Base-by-base conservation (phyloP, 2,329 filamentous ascomycete species). In the Diaporthe velutina region DNA sequence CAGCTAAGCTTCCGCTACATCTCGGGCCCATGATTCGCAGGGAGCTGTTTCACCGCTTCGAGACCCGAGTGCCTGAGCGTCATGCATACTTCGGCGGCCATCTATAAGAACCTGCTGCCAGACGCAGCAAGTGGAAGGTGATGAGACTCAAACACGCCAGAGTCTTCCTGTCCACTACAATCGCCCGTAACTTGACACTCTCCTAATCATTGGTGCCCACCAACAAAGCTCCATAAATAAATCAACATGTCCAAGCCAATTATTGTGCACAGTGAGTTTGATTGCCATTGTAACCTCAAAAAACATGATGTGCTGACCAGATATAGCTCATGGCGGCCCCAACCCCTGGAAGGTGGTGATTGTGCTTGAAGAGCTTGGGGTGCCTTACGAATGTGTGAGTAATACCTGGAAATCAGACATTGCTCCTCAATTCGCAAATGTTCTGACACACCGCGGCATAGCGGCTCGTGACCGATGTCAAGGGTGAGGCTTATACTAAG, bases 281-380 rank as follows among this genome's bases (percentile, higher is more conserved):
- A 48, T n/a, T 13, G 5, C 28, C 7, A 9, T 22, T 9, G 28
- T 12, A 0, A 12, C 0, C 8, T 52, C 10, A 3, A 3, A n/a
- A 22, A 52, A 33, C 8, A 28, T 19, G 30, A 19, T 25, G 13
- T 48, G 19, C 61, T 67, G 45, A 67, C 30, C 8, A 25, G n/a
- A 38, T 22, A 30, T 33, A 54, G 52, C 8, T 25, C 61, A 67
- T 8, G 15, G 25, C 7, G 61, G 80, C 6, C 79, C 81, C 22
- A 83, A 83, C 78, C 81, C 81, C 2, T 78, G 76, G 70, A 83
- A 83, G 75, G 79, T 83, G 6, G 70, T 74, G 71, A 81, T 83
- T n/a, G 67, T 82, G 45, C 78, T 83, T 25, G 75, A 79, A 48
- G 82, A 83, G 74, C 80, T 84, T 30, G 76, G 76, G 30, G 60